Evolutionary conservation across 352 stramenopile species (phyloP).

Genomic region (Phytophthora podocarpi): DNA sequence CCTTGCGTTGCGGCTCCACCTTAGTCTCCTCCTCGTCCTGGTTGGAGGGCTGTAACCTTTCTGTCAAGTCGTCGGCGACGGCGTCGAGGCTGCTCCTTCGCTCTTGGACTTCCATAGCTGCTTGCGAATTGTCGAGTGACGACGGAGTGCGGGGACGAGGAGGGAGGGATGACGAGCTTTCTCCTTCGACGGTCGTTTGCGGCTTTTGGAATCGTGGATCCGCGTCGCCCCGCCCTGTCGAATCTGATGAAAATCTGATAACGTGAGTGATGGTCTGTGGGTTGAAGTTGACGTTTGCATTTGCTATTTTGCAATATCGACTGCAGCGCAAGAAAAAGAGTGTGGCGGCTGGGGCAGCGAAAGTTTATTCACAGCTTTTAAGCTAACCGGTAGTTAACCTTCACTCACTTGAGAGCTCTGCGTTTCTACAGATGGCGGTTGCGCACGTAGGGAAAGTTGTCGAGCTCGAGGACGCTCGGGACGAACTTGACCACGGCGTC

Average conservation of each 20-base stretch:
- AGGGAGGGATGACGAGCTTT: slow-evolving; percentile 17
- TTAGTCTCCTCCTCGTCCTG: slow-evolving; percentile 13
- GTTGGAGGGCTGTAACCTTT: slow-evolving; percentile 2
- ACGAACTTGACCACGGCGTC: slow-evolving; percentile 11
- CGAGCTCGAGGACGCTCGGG: neutral
- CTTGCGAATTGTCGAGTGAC: neutral
- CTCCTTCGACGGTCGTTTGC: neutral
- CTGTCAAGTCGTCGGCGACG: neutral
- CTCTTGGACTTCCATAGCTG: slow-evolving; percentile 31
- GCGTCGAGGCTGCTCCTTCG: slow-evolving; percentile 8
- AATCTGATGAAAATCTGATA: slow-evolving; percentile 24
- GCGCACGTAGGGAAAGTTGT: neutral
- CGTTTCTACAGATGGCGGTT: neutral
- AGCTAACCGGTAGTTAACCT: no score
- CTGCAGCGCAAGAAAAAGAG: slow-evolving; percentile 17
- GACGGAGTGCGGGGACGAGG: neutral
- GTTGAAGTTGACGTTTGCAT: slow-evolving; percentile 5
- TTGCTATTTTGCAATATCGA: neutral
- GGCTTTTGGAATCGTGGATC: slow-evolving; percentile 14
- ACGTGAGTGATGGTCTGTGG: slow-evolving; percentile 1
- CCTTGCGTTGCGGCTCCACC: neutral
- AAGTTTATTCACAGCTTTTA: neutral
- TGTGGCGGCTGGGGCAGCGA: neutral
- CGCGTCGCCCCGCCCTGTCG: slow-evolving; percentile 8
- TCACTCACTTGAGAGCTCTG: slow-evolving; percentile 4